Conservation (phyloP, 345 rosid genomes). For the Melaleuca quinquenervia region DNA sequence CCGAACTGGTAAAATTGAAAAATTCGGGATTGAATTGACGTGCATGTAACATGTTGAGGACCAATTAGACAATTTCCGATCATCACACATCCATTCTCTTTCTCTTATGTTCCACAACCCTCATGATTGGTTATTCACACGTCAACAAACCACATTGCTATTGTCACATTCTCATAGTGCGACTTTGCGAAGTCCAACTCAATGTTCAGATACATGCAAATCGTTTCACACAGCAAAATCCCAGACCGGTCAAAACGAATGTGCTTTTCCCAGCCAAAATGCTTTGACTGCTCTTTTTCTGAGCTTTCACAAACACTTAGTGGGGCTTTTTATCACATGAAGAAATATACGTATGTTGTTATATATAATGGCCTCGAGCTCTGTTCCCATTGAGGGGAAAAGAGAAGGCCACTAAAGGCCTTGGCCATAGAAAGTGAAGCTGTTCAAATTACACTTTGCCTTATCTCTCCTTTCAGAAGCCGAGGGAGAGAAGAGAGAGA, state of each 20-base stretch:
- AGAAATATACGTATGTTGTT: neutral
- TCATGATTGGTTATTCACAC: neutral
- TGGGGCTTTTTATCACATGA: neutral
- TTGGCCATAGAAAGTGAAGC: neutral
- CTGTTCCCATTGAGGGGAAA: slow-evolving; percentile 29
- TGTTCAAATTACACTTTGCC: slow-evolving; percentile 4
- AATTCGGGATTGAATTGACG: no score
- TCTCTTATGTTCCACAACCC: neutral
- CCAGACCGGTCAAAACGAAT: neutral
- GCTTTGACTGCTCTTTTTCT: neutral
- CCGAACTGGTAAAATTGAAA: neutral
- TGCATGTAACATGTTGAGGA: no score
- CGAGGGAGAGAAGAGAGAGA: neutral
- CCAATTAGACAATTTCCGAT: no score
- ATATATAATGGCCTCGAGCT: slow-evolving; percentile 23
- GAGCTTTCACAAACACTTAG: neutral
- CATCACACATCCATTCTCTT: neutral
- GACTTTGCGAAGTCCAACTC: neutral
- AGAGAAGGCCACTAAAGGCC: neutral
- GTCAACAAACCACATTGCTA: neutral
- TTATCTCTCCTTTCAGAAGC: neutral
- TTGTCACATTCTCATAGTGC: neutral
- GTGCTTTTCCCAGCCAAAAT: neutral
- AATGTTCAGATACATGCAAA: neutral
- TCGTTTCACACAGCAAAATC: neutral